A percentile compares a stretch with the other conserved stretches of the same genome.
Evolutionary conservation across 306 rosid genomes (phyloP).

Genomic region (Vicia sativa): DNA sequence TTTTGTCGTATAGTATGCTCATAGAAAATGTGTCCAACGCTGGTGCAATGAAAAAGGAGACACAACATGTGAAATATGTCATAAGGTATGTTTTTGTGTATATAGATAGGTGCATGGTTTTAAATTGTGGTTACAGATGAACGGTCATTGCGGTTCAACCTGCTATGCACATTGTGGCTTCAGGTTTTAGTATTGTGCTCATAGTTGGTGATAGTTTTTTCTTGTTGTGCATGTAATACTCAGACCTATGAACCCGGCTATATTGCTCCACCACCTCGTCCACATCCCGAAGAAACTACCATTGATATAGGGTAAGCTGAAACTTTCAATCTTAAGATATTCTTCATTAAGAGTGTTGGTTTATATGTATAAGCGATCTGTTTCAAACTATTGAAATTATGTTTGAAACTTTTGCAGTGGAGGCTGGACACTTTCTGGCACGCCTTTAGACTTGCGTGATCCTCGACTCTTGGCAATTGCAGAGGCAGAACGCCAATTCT

Average conservation of each 20-base stretch:
- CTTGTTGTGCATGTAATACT: conserved; percentile 27
- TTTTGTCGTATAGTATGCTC: conserved; percentile 71
- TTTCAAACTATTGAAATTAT: not conserved
- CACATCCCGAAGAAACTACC: conserved; percentile 77
- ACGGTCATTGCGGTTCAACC: too few species aligned
- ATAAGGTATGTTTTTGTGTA: conserved; percentile 80
- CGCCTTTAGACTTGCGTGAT: conserved; percentile 92
- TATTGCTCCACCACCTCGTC: conserved; percentile 84
- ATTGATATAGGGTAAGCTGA: conserved; percentile 83
- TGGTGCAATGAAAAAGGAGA: conserved; percentile 99
- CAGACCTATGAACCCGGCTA: conserved; percentile 86
- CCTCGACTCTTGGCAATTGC: conserved; percentile 94
- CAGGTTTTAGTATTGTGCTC: not conserved
- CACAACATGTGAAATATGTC: conserved; percentile 88
- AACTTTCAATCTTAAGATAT: not conserved
- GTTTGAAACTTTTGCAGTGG: conserved; percentile 48
- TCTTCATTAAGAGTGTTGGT: not conserved
- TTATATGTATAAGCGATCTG: not conserved
- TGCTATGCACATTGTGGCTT: not conserved
- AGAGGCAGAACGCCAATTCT: conserved; percentile 87
- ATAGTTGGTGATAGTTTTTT: conserved; percentile 30
- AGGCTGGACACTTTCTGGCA: conserved; percentile 96
- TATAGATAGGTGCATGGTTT: too few species aligned
- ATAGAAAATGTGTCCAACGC: conserved; percentile 92
- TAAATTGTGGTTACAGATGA: too few species aligned